These are phyloP conservation scores for Tricholoma hemisulphureum DNA, from an alignment of 768 basidiomycete genomes.

Conservation along the genomic window DNA sequence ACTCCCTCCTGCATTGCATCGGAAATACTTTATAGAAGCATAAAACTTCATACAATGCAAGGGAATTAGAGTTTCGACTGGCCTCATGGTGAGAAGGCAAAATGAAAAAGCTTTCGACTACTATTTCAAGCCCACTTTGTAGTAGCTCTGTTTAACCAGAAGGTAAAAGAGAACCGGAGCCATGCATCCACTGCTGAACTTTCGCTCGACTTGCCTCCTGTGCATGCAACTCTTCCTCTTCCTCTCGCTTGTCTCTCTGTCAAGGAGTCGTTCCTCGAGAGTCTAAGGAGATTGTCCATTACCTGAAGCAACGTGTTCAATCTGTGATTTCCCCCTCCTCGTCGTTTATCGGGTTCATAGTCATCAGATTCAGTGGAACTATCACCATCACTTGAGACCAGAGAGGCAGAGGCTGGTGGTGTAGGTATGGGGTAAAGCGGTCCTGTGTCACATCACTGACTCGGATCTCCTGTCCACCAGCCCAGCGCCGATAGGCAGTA, in stretches of 20 bases:
- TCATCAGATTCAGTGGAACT: neutral
- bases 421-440: slow-evolving; percentile 1
- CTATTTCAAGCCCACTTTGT: too few species aligned
- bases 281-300: neutral
- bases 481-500: slow-evolving; percentile 17
- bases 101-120: too few species aligned
- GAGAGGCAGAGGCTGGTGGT: slow-evolving; percentile 2
- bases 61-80: too few species aligned
- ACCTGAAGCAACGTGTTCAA: neutral
- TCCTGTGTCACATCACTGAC: slow-evolving; percentile 10
- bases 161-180: neutral
- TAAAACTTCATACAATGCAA: too few species aligned
- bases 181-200: neutral
- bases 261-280: neutral
- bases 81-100: too few species aligned
- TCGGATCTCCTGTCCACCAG: slow-evolving; percentile 10
- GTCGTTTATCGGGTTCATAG: neutral
- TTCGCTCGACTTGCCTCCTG: neutral
- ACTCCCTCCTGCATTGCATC: too few species aligned
- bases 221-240: neutral
- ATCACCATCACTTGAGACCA: neutral
- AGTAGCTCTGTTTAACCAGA: too few species aligned
- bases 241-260: neutral
- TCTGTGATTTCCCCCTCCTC: neutral
- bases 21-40: too few species aligned